These are phyloP conservation scores for Zoysia japonica DNA, from an alignment of 176 grass and related monocot genomes.

Conservation along the genomic window DNA sequence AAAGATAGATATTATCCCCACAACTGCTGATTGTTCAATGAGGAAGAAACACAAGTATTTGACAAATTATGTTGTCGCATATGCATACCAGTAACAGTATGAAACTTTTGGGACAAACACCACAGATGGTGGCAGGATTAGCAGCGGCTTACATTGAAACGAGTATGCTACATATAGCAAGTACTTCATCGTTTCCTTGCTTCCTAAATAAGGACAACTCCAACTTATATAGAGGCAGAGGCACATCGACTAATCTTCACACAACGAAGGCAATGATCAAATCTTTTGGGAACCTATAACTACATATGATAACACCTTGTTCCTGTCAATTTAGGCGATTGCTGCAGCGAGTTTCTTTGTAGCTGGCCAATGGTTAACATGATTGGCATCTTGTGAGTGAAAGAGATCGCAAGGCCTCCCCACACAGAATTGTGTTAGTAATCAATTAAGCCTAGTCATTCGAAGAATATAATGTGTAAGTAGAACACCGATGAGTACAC, in stretches of 20 bases:
- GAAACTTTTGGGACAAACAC: not conserved
- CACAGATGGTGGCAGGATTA: not conserved
- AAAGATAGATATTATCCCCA: not conserved
- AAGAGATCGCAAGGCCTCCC: not conserved
- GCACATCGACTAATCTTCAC: not conserved
- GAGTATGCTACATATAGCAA: not conserved
- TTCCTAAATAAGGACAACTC: constrained; percentile 4
- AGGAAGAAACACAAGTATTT: not conserved
- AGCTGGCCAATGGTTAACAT: not conserved
- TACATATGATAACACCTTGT: not conserved
- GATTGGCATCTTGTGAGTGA: not conserved
- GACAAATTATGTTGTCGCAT: not conserved
- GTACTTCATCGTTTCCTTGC: not conserved
- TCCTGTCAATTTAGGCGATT: not conserved
- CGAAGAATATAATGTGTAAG: not conserved
- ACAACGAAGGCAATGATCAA: not conserved
- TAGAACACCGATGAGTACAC: not conserved
- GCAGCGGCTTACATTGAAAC: not conserved
- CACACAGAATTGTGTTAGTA: not conserved
- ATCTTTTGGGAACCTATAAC: not conserved
- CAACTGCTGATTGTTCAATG: not conserved
- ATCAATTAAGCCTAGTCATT: constrained; percentile 13
- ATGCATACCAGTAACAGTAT: not conserved
- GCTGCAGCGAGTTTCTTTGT: not conserved
- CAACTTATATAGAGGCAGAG: not conserved